Base-by-base conservation (phyloP, 805 yeast genomes). In the Scheffersomyces coipomensis region DNA sequence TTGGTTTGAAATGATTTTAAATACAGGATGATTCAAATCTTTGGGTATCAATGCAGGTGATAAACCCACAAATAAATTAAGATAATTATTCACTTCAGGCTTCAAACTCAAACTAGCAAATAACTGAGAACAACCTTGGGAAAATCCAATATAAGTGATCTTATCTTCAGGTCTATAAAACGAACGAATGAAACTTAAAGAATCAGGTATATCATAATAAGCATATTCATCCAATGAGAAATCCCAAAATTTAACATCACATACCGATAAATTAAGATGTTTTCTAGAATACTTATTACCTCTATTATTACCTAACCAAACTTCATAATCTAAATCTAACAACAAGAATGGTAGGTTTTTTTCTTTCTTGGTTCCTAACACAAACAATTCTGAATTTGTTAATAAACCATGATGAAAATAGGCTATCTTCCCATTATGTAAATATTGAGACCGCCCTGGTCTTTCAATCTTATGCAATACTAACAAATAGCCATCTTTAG, bases 331-430 rank as follows among this genome's bases (percentile, higher is more conserved):
- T 29, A 42, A 32, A 37, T 52, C 58, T 11, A 45, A 43, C n/a
- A 55, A 43, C 16, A 55, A 36, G 26, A 40, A 52, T 1, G 60
- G 60, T 19, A 60, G 45, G 35, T 47, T 55, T 38, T 53, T 53
- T 19, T 57, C 43, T 33, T 51, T 48, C 10, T 38, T 37, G 1
- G 49, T 35, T 1, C 66, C 66, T 26, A 57, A 38, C 6, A 60
- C 47, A 37, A 58, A 60, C 12, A 86, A 71, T 38, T 60, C 66
- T 2, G 64, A 58, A 44, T 56, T 55, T 12, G 66, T 60, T 29
- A 58, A 40, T 16, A 60, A 44, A 1, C 66, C 66, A 40, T 60
- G 66, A 39, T 60, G 66, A 38, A 60, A 59, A 44, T 59, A 60
- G n/a, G 49, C 64, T 6, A 60, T 44, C 29, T 45, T 45, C 12